A percentile compares a stretch with the other conserved stretches of the same genome.
These are phyloP conservation scores for Prunus padus DNA, from an alignment of 306 rosid species.

Conservation along the genomic window DNA sequence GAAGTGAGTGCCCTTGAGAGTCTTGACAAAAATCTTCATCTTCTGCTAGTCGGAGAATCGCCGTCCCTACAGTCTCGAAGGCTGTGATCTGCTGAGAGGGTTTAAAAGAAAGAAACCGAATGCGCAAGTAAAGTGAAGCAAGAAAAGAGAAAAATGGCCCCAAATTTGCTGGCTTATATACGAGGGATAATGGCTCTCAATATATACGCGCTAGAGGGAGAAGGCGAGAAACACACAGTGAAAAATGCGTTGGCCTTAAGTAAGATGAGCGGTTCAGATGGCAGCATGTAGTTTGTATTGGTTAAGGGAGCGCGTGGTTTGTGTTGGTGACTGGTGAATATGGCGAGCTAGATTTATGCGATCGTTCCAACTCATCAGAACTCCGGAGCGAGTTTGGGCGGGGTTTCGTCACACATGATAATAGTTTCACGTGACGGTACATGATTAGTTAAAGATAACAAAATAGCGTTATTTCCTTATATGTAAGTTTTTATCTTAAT, in stretches of 20 bases:
- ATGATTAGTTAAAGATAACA: no score
- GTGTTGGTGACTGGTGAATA: background rate
- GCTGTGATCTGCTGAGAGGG: conserved; percentile 36
- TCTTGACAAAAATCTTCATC: conserved; percentile 90
- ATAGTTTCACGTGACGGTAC: no score
- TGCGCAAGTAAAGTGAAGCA: conserved; percentile 31
- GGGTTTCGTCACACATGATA: accelerated
- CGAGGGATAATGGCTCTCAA: background rate
- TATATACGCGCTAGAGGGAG: background rate
- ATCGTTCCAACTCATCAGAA: no score
- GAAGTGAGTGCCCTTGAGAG: conserved; percentile 87
- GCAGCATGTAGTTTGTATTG: background rate
- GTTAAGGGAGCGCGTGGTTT: background rate
- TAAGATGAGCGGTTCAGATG: background rate
- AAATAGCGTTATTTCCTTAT: no score
- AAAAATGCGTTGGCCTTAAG: background rate
- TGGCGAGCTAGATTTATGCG: conserved; percentile 20
- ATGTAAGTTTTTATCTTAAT: no score
- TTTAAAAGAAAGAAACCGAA: conserved; percentile 28
- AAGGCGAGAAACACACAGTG: background rate
- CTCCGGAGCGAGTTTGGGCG: no score
- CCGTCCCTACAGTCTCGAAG: conserved; percentile 26
- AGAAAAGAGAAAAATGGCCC: background rate
- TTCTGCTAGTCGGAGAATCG: conserved; percentile 30
- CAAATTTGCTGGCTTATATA: conserved; percentile 30